phyloP scores from a whole-genome alignment of 2,329 filamentous ascomycete genomes.

The Colletotrichum kahawae region DNA sequence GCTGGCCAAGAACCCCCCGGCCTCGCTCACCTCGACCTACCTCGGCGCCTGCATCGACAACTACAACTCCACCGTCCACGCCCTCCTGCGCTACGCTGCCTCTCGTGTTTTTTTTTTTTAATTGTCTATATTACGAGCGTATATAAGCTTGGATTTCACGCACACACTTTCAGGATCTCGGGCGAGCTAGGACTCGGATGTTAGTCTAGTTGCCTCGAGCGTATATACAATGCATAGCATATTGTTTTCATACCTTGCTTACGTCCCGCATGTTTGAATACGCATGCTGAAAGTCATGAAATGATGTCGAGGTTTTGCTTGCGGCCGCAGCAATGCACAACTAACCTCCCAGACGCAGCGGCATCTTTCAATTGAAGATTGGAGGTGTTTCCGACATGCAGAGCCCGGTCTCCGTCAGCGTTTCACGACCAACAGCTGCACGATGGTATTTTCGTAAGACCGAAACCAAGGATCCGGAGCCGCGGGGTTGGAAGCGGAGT shows the following conservation, averaged over 20 bases:
- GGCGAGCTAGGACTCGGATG: not conserved
- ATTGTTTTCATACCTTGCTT: not conserved
- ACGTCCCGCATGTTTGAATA: not conserved
- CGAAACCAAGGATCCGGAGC: not conserved
- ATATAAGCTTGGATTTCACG: not conserved
- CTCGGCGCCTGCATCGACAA: slow-evolving; percentile 32
- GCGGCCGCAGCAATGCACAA: not conserved
- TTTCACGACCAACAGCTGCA: not conserved
- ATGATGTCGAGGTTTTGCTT: not conserved
- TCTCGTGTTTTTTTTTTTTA: not conserved
- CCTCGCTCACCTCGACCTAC: slow-evolving; percentile 30
- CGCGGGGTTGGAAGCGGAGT: not conserved
- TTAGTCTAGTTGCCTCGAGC: not conserved
- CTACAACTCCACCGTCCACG: slow-evolving; percentile 21
- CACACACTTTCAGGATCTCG: not conserved
- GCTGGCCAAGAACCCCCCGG: slow-evolving; percentile 35
- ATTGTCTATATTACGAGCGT: not conserved
- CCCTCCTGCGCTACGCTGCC: slow-evolving; percentile 8
- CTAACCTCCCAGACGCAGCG: not conserved
- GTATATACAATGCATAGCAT: not conserved
- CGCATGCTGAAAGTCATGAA: not conserved
- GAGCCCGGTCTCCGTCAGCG: not conserved
- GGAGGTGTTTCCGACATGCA: not conserved
- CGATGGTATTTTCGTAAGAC: not conserved
- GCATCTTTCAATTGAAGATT: not conserved